Evolutionary conservation across 495 filamentous ascomycete genomes (phyloP), one percentile per base, ranked within the genome.

Genomic region (Aspergillus incahuasiensis): DNA sequence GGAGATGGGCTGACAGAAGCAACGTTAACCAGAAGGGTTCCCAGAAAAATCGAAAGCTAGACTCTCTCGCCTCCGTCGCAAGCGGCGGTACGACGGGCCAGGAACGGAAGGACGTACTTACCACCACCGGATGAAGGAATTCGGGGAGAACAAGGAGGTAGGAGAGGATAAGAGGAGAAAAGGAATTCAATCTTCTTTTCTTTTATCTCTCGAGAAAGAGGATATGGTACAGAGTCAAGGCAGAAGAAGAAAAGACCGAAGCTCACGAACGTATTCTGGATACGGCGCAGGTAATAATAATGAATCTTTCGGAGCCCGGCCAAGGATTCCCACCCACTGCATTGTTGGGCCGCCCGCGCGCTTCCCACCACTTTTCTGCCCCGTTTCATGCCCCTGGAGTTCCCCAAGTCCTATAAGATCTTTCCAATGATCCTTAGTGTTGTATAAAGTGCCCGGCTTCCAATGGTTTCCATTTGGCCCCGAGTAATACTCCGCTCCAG

Each of bases 311-410:
- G 56, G 50, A 43, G 45, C 49, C 56, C 43, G 50, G 56, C 45
- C 54, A 53, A 46, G 48, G 48, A 41, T 55, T 35, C 54, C 54
- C 50, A 39, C 56, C 56, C 45, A 40, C 38, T 18, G n/a, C 56
- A 54, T 60, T 60, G 58, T 60, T 60, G 58, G 58, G 58, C 52
- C 52, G 16, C 25, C 57, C 57, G 54, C 49, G 48, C 52, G 48
- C 48, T 56, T 60, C 53, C 58, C 58, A 60, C 57, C 57, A 60
- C 43, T 52, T 60, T 60, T 47, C 34, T 24, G 42, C 44, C 19
- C 34, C 45, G 24, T 52, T 32, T 15, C 2, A 41, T 52, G 38
- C 48, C 48, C 34, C 15, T 15, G 11, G 12, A 25, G 12, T 44
- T 18, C 32, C 21, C 11, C 15, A 46, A 22, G 25, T 28, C 25